Evolutionary conservation across 805 yeast species (phyloP), one percentile per base, ranked within the genome.

Genomic region (Yarrowia sp.): DNA sequence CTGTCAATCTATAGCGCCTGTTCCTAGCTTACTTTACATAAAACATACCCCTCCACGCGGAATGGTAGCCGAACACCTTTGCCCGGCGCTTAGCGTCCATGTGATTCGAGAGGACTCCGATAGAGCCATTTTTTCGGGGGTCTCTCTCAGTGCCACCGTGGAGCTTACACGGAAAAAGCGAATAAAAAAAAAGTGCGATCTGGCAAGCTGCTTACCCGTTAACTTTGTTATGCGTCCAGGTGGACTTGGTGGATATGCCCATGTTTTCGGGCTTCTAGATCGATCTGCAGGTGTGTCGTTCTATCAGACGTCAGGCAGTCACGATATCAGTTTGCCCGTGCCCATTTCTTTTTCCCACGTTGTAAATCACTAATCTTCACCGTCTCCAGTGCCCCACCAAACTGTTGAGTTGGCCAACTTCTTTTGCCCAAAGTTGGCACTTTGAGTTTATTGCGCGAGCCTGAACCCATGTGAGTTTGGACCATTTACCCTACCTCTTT

Each of bases 141-240:
- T 10, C 33, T 8, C 48, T 44, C 8, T 5, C 18, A 11, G 4
- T 5, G 50, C 28, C 50, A 28, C 53, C 53, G 28, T 33, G 53
- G 41, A 48, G 41, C 55, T 48, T 48, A 48, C 41, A 35, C 31
- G 55, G 55, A 47, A 47, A 47, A 32, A 22, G 28, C 28, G 28
- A 22, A 5, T 22, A 22, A 47, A 32, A 9, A 15, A 11, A 8
- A 18, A n/a, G 36, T n/a, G 41, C 55, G 41, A 48, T 48, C 55
- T 48, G 55, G 41, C 55, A 17, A 48, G 31, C 55, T 48, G 55
- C 55, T 48, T 48, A 48, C 55, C 55, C 55, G 55, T 48, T 8
- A 48, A 48, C 55, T 48, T 48, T 48, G 53, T 15, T n/a, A 39
- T 45, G 28, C 28, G 28, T 22, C 28, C 28, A 3, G 28, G 5